A percentile compares a stretch with the other conserved stretches of the same genome.
phyloP scores from a whole-genome alignment of 345 rosid genomes.

The Diplotaxis tenuifolia region DNA sequence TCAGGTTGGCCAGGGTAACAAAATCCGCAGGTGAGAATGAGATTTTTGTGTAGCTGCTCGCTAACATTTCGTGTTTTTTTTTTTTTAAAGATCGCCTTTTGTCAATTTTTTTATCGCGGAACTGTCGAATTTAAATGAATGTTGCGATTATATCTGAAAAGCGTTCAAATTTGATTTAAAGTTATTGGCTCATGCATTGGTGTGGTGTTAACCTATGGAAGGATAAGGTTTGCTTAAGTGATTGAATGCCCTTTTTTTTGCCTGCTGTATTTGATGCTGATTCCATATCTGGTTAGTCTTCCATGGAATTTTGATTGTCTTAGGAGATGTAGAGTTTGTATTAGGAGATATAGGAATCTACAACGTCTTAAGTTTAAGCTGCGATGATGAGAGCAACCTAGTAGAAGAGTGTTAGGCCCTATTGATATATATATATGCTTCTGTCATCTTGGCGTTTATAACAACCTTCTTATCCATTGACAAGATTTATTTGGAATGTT shows the following conservation, averaged over 20 bases:
- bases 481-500: background rate
- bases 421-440: background rate
- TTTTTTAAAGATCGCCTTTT: slow-evolving; percentile 11
- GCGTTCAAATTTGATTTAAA: background rate
- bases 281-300: background rate
- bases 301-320: background rate
- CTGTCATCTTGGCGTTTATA: background rate
- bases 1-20: slow-evolving; percentile 95
- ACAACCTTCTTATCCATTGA: background rate
- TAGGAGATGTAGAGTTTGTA: background rate
- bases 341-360: background rate
- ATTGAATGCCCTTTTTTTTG: background rate
- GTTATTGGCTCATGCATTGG: background rate
- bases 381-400: background rate
- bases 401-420: slow-evolving; percentile 3
- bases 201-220: background rate
- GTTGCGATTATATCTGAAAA: background rate
- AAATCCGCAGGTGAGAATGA: slow-evolving; percentile 69
- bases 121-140: background rate
- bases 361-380: background rate
- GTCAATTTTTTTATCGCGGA: background rate
- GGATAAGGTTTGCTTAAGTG: background rate
- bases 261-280: background rate
- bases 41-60: background rate
- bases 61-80: background rate